Conservation (phyloP, 371 early-diverging fungal genomes). For the Rhizomucor miehei region DNA sequence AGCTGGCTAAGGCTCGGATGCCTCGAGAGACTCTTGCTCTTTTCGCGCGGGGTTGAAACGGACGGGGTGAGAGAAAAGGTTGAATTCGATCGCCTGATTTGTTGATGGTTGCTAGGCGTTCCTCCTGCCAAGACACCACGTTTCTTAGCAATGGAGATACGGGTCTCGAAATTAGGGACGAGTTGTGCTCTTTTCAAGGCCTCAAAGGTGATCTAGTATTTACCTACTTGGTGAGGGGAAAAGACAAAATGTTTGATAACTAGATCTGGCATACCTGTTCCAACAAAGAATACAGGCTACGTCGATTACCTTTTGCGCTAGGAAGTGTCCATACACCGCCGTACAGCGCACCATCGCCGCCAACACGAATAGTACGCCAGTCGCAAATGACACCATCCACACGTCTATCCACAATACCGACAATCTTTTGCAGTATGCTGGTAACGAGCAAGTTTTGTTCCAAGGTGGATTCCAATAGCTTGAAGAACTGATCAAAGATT, state of each 20-base stretch:
- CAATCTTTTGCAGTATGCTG: conserved; percentile 47
- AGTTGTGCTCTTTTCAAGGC: conserved; percentile 48
- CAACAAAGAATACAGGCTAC: conserved; percentile 41
- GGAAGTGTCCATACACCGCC: conserved; percentile 49
- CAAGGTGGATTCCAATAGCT: conserved; percentile 41
- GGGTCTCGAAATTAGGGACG: conserved; percentile 51
- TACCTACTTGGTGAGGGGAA: neutral
- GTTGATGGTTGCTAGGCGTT: conserved; percentile 11
- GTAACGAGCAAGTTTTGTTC: conserved; percentile 49
- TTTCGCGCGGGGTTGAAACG: conserved; percentile 6
- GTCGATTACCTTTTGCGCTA: conserved; percentile 32
- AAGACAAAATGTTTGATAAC: neutral
- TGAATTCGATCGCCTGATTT: conserved; percentile 13
- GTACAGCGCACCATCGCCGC: conserved; percentile 39
- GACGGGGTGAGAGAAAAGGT: conserved; percentile 17
- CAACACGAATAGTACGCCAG: conserved; percentile 46
- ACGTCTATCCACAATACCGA: conserved; percentile 46
- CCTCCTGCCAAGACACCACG: conserved; percentile 29
- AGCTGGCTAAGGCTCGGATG: conserved; percentile 32
- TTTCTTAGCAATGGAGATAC: conserved; percentile 46
- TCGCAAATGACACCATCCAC: conserved; percentile 51
- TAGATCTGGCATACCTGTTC: conserved; percentile 27
- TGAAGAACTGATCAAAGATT: conserved; percentile 45
- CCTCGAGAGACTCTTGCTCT: conserved; percentile 11
- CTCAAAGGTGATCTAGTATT: conserved; percentile 38